phyloP scores from a whole-genome alignment of 2,329 filamentous ascomycete species.

The Biscogniauxia mediterranea region DNA sequence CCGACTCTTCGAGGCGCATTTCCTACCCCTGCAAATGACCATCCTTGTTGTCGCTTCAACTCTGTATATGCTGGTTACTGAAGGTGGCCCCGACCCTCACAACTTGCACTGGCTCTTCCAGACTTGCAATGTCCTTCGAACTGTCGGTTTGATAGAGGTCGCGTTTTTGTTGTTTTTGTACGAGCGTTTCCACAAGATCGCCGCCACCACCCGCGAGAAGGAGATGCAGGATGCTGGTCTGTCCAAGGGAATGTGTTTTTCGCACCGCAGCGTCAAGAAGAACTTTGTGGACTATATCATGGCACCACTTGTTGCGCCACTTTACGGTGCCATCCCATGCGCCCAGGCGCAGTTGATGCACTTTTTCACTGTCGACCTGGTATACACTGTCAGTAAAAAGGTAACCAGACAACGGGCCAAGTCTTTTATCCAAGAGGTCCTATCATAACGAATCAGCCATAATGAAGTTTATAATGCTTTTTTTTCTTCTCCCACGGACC shows the following conservation, averaged over 20 bases:
- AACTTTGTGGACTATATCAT: conserved; percentile 63
- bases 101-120: conserved; percentile 58
- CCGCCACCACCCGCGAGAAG: conserved; percentile 57
- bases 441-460: conserved; percentile 39
- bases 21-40: conserved; percentile 66
- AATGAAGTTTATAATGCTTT: conserved; percentile 13
- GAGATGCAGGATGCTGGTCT: conserved; percentile 67
- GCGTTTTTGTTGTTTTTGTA: conserved; percentile 65
- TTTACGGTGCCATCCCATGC: conserved; percentile 67
- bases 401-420: conserved; percentile 52
- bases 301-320: conserved; percentile 64
- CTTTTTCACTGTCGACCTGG: conserved; percentile 67
- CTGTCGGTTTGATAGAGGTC: conserved; percentile 60
- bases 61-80: conserved; percentile 55
- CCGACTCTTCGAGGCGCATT: conserved; percentile 72
- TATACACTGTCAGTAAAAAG: conserved; percentile 72
- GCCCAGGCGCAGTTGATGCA: conserved; percentile 67
- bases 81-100: conserved; percentile 50
- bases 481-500: conserved; percentile 15
- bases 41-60: conserved; percentile 63
- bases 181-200: conserved; percentile 64
- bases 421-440: conserved; percentile 41
- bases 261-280: conserved; percentile 52
- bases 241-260: conserved; percentile 64
- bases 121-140: conserved; percentile 59